phyloP scores from a whole-genome alignment of 2,329 filamentous ascomycete species.

The Penicillium sp. region DNA sequence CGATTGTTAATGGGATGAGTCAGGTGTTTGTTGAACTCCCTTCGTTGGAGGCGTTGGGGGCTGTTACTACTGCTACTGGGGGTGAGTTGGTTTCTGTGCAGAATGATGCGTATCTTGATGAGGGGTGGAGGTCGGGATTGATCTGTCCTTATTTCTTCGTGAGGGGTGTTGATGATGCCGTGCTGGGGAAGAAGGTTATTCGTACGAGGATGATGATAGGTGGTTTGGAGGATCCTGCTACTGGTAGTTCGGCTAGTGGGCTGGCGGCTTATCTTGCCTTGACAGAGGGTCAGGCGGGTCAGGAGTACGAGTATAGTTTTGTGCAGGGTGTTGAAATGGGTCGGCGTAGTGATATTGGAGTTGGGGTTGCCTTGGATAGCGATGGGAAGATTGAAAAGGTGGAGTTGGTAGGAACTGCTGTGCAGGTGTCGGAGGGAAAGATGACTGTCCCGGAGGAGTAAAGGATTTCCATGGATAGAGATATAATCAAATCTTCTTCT shows the following conservation, averaged over 20 bases:
- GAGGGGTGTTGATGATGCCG: constrained; percentile 52
- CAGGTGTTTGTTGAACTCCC: constrained; percentile 63
- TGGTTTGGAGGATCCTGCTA: constrained; percentile 31
- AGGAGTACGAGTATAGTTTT: constrained; percentile 46
- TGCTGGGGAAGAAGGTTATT: constrained; percentile 42
- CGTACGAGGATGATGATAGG: constrained; percentile 30
- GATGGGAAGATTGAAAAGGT: constrained; percentile 30
- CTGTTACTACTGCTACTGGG: constrained; percentile 22
- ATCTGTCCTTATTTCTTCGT: constrained; percentile 33
- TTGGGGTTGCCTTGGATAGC: constrained; percentile 24
- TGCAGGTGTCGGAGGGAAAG: constrained; percentile 34
- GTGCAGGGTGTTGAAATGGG: constrained; percentile 67
- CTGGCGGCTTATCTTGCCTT: constrained; percentile 53
- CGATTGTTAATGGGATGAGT: constrained; percentile 40
- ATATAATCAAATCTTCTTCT: constrained; percentile 13
- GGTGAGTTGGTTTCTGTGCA: constrained; percentile 23
- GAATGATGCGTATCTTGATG: constrained; percentile 26
- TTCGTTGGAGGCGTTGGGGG: constrained; percentile 54
- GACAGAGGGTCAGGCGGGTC: constrained; percentile 30
- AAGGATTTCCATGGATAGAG: too few species aligned
- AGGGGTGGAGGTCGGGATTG: constrained; percentile 30
- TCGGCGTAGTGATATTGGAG: constrained; percentile 41
- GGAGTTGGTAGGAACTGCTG: constrained; percentile 33
- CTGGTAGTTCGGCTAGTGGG: constrained; percentile 57
- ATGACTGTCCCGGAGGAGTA: constrained; percentile 22